These are phyloP conservation scores for Zelopaecilomyces penicillatus DNA, from an alignment of 2,329 filamentous ascomycete species.

Conservation along the genomic window DNA sequence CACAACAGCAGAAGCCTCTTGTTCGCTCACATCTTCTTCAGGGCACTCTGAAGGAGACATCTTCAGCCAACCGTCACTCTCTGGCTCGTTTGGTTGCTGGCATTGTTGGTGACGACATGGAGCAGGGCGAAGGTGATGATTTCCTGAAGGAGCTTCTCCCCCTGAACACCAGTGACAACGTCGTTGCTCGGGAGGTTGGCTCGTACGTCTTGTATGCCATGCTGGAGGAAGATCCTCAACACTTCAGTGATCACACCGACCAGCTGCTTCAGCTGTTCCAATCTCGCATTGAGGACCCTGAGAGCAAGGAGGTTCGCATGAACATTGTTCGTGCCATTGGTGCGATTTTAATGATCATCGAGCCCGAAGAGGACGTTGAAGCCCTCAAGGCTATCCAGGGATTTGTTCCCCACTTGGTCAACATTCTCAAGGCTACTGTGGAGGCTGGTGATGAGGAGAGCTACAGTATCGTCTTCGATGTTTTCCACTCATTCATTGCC, in stretches of 20 bases:
- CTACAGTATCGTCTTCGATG: slow-evolving; percentile 85
- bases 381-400: slow-evolving; percentile 68
- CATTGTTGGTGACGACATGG: slow-evolving; percentile 76
- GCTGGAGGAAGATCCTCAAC: slow-evolving; percentile 76
- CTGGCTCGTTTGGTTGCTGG: slow-evolving; percentile 80
- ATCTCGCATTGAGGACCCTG: slow-evolving; percentile 80
- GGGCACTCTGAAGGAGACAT: slow-evolving; percentile 71
- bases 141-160: slow-evolving; percentile 72
- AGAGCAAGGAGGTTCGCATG: slow-evolving; percentile 86
- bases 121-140: slow-evolving; percentile 66
- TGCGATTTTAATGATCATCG: slow-evolving; percentile 76
- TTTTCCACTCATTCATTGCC: slow-evolving; percentile 89
- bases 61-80: slow-evolving; percentile 71
- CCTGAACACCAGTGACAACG: slow-evolving; percentile 65
- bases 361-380: slow-evolving; percentile 74
- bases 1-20: slow-evolving; percentile 66
- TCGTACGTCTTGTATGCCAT: slow-evolving; percentile 91
- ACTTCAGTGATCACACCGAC: slow-evolving; percentile 71
- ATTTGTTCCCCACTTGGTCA: slow-evolving; percentile 80
- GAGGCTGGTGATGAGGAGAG: slow-evolving; percentile 76
- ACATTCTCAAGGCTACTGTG: slow-evolving; percentile 77
- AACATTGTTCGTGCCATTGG: slow-evolving; percentile 90
- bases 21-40: slow-evolving; percentile 79
- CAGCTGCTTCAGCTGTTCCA: slow-evolving; percentile 77
- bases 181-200: slow-evolving; percentile 78